Percentiles rank a stretch among this genome's conserved stretches.
Evolutionary conservation across 2,329 filamentous ascomycete genomes (phyloP).

Genomic region (Rutstroemia sp.): DNA sequence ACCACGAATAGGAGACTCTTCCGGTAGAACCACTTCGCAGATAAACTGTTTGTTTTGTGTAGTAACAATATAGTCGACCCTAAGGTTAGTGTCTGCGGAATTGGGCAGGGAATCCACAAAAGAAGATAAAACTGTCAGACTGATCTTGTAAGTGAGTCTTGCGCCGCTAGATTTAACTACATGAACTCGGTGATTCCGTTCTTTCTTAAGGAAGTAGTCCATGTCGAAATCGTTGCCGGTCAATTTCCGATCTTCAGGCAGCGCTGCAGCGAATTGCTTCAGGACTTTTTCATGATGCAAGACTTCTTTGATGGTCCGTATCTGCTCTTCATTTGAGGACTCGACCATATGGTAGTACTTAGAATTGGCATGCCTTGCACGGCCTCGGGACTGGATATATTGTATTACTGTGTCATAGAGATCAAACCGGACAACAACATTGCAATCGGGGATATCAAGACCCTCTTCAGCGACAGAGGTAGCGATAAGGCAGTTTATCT

Average conservation of each 20-base stretch:
- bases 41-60: constrained; percentile 51
- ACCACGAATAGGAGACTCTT: constrained; percentile 62
- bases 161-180: constrained; percentile 62
- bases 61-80: constrained; percentile 55
- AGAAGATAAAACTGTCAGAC: constrained; percentile 61
- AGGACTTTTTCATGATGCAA: constrained; percentile 55
- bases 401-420: constrained; percentile 86
- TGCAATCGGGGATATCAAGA: constrained; percentile 61
- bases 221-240: constrained; percentile 50
- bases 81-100: constrained; percentile 29
- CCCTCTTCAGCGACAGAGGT: constrained; percentile 63
- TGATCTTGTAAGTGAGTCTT: constrained; percentile 69
- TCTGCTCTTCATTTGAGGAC: constrained; percentile 54
- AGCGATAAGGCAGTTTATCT: constrained; percentile 56
- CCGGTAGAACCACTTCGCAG: constrained; percentile 74
- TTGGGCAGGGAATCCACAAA: constrained; percentile 65
- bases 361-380: constrained; percentile 71
- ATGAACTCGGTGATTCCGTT: constrained; percentile 34
- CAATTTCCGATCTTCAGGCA: constrained; percentile 70
- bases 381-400: constrained; percentile 86
- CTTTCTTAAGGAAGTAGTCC: constrained; percentile 47
- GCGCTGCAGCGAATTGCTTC: constrained; percentile 64
- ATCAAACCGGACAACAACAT: constrained; percentile 69
- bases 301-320: constrained; percentile 49
- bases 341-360: constrained; percentile 83